Base-by-base conservation (phyloP, 371 early-diverging fungal species). In the Batkoa obscura region DNA sequence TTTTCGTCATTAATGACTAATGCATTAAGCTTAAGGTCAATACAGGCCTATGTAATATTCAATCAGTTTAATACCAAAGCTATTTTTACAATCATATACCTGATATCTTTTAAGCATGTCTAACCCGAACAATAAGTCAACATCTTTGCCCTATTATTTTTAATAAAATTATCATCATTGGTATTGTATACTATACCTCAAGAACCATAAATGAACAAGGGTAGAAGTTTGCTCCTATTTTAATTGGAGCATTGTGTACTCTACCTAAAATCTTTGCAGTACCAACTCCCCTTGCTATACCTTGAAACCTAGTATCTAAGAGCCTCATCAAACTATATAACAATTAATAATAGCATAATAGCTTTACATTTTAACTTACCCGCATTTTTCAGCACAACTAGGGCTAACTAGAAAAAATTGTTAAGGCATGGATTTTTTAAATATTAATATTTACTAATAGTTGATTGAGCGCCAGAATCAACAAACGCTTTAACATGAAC, bases 401-500 rank as follows among this genome's bases (percentile, higher is more conserved):
- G 81, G 79, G 61, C 83, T 86, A 70, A 90, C 80, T 82, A 62
- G 1, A 23, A 61, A 49, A 41, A 39, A 49, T 34, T 15, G 3
- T 42, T 37, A 31, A 17, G 8, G 43, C 10, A n/a, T n/a, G n/a
- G 39, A 39, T 8, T 8, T 39, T 39, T 8, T 8, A 8, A n/a
- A n/a, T 37, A 38, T 0, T 31, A 33, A 1, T 15, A 72, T 76
- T 67, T 75, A 88, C 89, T 93, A 50, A 97, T 91, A 4, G 96
- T 94, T 23, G 85, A 85, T 60, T 95, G 96, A 8, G 98, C 98
- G 23, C 96, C 98, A 3, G 94, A 91, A 66, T 97, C 98, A 1
- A 97, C 93, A 65, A 97, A 82, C 0, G 96, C 94, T 60, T 91
- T 92, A 39, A 94, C 69, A 2, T 78, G 80, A 36, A 73, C 73